phyloP scores from a whole-genome alignment of 1,139 yeast species.

The Saccharomyces hybrid region DNA sequence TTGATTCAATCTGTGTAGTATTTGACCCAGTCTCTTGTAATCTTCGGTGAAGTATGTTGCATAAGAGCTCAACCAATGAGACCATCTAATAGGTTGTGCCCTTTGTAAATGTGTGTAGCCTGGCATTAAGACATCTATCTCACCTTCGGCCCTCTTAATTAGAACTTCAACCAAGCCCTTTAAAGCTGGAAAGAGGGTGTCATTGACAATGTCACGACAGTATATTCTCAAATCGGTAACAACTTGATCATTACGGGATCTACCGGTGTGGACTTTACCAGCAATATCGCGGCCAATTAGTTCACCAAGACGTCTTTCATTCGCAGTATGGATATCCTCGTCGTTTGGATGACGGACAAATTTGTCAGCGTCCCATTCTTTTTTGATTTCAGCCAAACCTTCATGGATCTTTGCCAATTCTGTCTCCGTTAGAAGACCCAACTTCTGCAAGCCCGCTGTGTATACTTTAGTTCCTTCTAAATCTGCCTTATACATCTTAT shows the following conservation, averaged over 20 bases:
- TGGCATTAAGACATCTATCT: conserved; percentile 92
- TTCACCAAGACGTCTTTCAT: conserved; percentile 95
- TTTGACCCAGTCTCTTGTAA: conserved; percentile 72
- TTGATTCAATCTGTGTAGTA: conserved; percentile 72
- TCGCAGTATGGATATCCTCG: conserved; percentile 97
- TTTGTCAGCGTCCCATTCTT: conserved; percentile 70
- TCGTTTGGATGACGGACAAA: conserved; percentile 88
- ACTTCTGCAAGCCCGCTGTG: conserved; percentile 75
- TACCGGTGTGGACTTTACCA: conserved; percentile 97
- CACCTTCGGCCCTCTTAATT: conserved; percentile 67
- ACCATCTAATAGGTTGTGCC: conserved; percentile 99
- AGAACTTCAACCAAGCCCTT: conserved; percentile 58
- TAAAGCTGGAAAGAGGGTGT: conserved; percentile 52
- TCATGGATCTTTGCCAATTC: conserved; percentile 75
- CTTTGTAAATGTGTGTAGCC: conserved; percentile 98
- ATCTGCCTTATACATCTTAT: conserved; percentile 91
- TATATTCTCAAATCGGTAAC: conserved; percentile 96
- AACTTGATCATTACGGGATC: conserved; percentile 97
- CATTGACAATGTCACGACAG: conserved; percentile 69
- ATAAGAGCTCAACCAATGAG: conserved; percentile 92
- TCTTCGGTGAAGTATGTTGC: conserved; percentile 94
- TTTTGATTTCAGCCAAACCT: conserved; percentile 62
- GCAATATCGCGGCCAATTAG: conserved; percentile 87
- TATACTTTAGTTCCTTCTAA: conserved; percentile 89
- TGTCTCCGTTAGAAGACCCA: conserved; percentile 61